Conservation (phyloP, 2,329 filamentous ascomycete genomes). For the Lachnellula hyalina region DNA sequence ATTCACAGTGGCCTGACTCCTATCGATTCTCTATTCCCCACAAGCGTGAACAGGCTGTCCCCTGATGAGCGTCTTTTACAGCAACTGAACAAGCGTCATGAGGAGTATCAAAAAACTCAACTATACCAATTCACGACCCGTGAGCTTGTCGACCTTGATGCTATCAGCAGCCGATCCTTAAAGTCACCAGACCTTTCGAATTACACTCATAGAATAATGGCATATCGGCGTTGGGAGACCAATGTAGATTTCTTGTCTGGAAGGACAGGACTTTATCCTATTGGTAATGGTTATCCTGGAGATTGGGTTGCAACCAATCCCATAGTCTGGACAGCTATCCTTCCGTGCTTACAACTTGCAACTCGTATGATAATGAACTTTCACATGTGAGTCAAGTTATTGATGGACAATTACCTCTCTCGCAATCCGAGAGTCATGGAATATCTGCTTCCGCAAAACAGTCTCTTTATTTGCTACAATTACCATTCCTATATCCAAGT, state of each 20-base stretch:
- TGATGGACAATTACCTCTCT: too few relatives aligned
- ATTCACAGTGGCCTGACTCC: neutral
- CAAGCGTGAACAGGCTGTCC: neutral
- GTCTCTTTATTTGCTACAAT: slow-evolving; percentile 11
- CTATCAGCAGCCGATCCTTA: neutral
- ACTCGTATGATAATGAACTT: slow-evolving; percentile 18
- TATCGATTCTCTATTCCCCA: neutral
- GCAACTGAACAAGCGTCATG: neutral
- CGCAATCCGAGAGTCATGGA: neutral
- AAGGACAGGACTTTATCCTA: neutral
- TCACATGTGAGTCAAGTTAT: neutral
- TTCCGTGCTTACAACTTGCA: slow-evolving; percentile 24
- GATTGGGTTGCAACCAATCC: slow-evolving; percentile 14
- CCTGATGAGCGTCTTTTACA: neutral
- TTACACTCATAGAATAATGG: neutral
- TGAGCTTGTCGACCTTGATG: neutral
- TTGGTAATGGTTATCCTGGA: neutral
- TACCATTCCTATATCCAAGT: slow-evolving; percentile 1
- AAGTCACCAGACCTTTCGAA: neutral
- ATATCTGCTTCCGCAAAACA: neutral
- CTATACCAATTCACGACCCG: neutral
- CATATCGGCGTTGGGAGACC: neutral
- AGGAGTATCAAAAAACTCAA: neutral
- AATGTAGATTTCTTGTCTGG: neutral
- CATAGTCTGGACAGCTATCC: slow-evolving; percentile 16